Evolutionary conservation across 139 green algal species (phyloP), one percentile per base, ranked within the genome.

Genomic region (Closterium sp.): DNA sequence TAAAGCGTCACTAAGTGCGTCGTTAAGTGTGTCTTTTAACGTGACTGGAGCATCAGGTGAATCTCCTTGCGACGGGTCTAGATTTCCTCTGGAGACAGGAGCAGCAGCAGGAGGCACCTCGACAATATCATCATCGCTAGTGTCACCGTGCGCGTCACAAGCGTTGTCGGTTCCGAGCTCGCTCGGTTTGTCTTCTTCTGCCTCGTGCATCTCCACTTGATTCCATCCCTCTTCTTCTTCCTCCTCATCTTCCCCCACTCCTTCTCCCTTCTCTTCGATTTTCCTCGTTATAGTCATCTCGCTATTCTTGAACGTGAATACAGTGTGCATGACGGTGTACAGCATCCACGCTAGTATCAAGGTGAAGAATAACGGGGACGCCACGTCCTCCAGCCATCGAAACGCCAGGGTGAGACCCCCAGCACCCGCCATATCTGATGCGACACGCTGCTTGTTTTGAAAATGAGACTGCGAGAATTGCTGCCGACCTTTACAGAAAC

Each of bases 261-360:
- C 38, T 87, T 70, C 34, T 34, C 27, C 31, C 32, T 91, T 38
- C 21, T 91, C 32, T 10, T 70, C 31, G 29, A 13, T 27, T 79
- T 79, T 91, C 38, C 84, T 86, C 30, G n/a, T 86, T 42, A 91
- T 91, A 30, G 9, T 87, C 85, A 30, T 87, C 22, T 32, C 28
- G 28, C 85, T 87, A 17, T 31, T 91, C 2, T 27, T 91, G 4
- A 87, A 87, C 28, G 85, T 32, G n/a, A 31, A 87, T 30, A 87
- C 24, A 31, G 28, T 31, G 85, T 30, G n/a, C 28, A 87, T 31
- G 85, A 87, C 85, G 85, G 28, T 29, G 85, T 87, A 87, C 21
- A 87, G 9, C 85, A 87, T 87, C 85, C 85, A 87, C 85, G 85
- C 85, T 32, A 87, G 28, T 31, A 87, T 31, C 28, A 87, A 27